Conservation (phyloP, 768 basidiomycete species). For the Asterophora lycoperdoides region DNA sequence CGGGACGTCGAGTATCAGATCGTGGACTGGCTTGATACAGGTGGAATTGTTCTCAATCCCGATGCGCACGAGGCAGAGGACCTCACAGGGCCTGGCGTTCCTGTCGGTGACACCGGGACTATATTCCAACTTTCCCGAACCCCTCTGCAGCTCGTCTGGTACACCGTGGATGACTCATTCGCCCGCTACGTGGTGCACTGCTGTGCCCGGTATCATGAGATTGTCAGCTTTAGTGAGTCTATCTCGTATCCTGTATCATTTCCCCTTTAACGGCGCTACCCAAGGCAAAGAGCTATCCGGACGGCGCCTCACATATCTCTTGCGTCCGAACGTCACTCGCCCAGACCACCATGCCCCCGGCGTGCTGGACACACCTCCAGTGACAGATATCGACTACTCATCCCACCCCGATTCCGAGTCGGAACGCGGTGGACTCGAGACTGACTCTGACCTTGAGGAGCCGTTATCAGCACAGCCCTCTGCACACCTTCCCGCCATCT, state of each 20-base stretch:
- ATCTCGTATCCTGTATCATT: neutral
- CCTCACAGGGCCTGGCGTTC: constrained; percentile 32
- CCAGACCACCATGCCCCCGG: constrained; percentile 44
- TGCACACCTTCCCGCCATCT: constrained; percentile 25
- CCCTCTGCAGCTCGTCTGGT: constrained; percentile 69
- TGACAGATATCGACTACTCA: constrained; percentile 59
- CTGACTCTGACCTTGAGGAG: constrained; percentile 46
- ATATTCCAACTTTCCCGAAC: constrained; percentile 66
- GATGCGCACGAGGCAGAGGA: constrained; percentile 29
- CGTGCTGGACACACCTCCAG: constrained; percentile 64
- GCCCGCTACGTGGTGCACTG: constrained; percentile 81
- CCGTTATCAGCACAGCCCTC: constrained; percentile 28
- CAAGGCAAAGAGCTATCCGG: constrained; percentile 58
- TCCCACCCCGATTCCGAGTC: constrained; percentile 49
- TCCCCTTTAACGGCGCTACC: neutral
- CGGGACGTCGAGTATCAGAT: constrained; percentile 65
- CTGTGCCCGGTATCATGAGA: constrained; percentile 71
- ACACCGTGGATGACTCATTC: constrained; percentile 65
- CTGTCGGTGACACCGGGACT: constrained; percentile 47
- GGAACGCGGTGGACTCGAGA: constrained; percentile 45
- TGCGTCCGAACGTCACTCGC: constrained; percentile 70
- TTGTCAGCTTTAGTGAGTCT: constrained; percentile 77
- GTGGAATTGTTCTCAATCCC: constrained; percentile 53
- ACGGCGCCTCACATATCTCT: constrained; percentile 68
- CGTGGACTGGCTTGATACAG: constrained; percentile 54